phyloP scores from a whole-genome alignment of 2,329 filamentous ascomycete genomes.

The Didymosphaeria variabile region DNA sequence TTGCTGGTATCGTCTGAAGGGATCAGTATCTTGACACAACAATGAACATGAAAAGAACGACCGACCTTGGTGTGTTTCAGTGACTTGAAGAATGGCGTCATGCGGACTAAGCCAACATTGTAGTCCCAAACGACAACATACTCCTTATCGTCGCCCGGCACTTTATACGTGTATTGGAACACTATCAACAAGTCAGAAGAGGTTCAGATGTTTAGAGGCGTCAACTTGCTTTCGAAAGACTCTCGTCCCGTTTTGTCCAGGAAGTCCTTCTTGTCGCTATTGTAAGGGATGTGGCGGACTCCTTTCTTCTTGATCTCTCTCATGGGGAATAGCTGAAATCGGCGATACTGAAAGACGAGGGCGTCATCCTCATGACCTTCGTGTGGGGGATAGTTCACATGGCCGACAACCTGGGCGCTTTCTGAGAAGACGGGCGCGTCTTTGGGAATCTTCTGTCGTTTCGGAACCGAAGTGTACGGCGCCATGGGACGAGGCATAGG shows the following conservation, averaged over 20 bases:
- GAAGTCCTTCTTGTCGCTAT: slow-evolving; percentile 92
- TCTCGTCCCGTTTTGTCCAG: slow-evolving; percentile 85
- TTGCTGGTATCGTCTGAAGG: slow-evolving; percentile 82
- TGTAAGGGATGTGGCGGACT: slow-evolving; percentile 82
- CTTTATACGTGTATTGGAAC: slow-evolving; percentile 82
- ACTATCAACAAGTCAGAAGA: slow-evolving; percentile 60
- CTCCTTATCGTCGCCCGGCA: slow-evolving; percentile 69
- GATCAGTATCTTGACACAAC: slow-evolving; percentile 22
- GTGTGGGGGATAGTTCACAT: slow-evolving; percentile 77
- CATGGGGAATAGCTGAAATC: slow-evolving; percentile 73
- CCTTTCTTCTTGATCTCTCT: slow-evolving; percentile 63
- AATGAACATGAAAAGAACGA: neutral
- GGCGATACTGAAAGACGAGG: slow-evolving; percentile 66
- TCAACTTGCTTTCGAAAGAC: slow-evolving; percentile 79
- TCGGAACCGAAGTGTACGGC: slow-evolving; percentile 25
- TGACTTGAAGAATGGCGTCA: slow-evolving; percentile 94
- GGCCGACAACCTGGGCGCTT: slow-evolving; percentile 67
- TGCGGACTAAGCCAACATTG: slow-evolving; percentile 89
- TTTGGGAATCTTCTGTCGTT: slow-evolving; percentile 68
- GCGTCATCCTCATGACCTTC: slow-evolving; percentile 66
- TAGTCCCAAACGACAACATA: slow-evolving; percentile 97
- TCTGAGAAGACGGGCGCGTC: slow-evolving; percentile 70
- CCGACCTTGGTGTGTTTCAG: slow-evolving; percentile 85
- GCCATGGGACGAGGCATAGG: slow-evolving; percentile 20
- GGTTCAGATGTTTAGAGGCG: neutral